Conservation (phyloP, 208 protist genomes). For the Leishmania gerbilli region DNA sequence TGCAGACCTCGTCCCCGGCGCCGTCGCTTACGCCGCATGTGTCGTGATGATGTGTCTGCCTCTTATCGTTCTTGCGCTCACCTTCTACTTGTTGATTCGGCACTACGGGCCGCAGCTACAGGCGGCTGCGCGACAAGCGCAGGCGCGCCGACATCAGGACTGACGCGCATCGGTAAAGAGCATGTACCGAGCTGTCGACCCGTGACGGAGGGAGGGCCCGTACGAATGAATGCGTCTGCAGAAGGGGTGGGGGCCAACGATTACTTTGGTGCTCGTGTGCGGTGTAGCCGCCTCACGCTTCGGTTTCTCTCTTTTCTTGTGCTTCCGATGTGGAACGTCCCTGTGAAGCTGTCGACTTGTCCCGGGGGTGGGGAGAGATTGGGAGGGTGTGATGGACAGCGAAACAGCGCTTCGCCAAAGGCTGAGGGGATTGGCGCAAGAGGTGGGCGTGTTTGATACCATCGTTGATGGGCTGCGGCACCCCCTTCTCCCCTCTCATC, state of each 20-base stretch:
- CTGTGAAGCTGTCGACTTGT: neutral
- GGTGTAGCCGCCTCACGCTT: neutral
- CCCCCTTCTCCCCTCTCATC: neutral
- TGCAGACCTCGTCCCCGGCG: conserved; percentile 55
- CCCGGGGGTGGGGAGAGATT: neutral
- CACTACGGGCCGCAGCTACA: conserved; percentile 40
- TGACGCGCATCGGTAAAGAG: neutral
- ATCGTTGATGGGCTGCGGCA: neutral
- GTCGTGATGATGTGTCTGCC: conserved; percentile 72
- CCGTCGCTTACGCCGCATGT: conserved; percentile 57
- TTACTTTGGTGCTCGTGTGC: neutral
- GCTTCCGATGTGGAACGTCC: neutral
- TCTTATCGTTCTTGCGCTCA: conserved; percentile 46
- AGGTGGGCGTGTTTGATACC: neutral
- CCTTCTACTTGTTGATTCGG: conserved; percentile 36
- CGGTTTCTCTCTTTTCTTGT: neutral
- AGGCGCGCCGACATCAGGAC: conserved; percentile 26
- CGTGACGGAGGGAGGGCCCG: neutral
- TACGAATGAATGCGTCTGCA: neutral
- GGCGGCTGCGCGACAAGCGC: conserved; percentile 30
- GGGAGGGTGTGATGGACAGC: neutral
- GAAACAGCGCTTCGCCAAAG: neutral
- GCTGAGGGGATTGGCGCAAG: neutral
- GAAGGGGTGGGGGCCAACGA: neutral
- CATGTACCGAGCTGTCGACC: neutral